Evolutionary conservation across 257 asterid species (phyloP).

Genomic region (Fraxinus quadrangulata): DNA sequence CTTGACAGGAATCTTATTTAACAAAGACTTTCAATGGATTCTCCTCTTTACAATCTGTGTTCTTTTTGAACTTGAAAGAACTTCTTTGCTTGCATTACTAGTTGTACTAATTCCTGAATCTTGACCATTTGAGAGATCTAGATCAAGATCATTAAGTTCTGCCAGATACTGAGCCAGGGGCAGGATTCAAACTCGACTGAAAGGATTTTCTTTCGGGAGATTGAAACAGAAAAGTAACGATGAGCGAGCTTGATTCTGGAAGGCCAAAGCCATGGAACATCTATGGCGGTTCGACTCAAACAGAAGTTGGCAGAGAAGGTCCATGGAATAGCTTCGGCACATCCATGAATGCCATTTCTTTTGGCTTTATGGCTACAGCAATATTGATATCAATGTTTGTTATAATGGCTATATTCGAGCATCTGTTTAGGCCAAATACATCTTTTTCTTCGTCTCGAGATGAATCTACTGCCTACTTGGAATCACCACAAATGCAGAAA

Average conservation of each 20-base stretch:
- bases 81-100: no score
- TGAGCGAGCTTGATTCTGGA: constrained; percentile 52
- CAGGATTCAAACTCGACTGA: neutral
- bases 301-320: constrained; percentile 42
- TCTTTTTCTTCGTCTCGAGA: constrained; percentile 2
- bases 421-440: constrained; percentile 40
- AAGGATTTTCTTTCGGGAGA: neutral
- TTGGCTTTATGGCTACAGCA: constrained; percentile 89
- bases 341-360: constrained; percentile 81
- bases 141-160: neutral
- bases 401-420: constrained; percentile 88
- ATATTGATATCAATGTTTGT: constrained; percentile 77
- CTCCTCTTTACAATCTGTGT: neutral
- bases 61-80: no score
- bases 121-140: no score
- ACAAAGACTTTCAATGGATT: neutral
- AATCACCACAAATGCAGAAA: constrained; percentile 39
- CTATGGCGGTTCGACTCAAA: constrained; percentile 40
- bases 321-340: constrained; percentile 66
- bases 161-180: no score
- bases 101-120: neutral
- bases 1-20: constrained; percentile 38
- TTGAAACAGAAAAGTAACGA: constrained; percentile 5
- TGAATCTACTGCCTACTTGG: constrained; percentile 9
- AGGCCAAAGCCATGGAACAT: constrained; percentile 59